Base-by-base conservation (phyloP, 352 stramenopile genomes). In the Phytopythium montanum region DNA sequence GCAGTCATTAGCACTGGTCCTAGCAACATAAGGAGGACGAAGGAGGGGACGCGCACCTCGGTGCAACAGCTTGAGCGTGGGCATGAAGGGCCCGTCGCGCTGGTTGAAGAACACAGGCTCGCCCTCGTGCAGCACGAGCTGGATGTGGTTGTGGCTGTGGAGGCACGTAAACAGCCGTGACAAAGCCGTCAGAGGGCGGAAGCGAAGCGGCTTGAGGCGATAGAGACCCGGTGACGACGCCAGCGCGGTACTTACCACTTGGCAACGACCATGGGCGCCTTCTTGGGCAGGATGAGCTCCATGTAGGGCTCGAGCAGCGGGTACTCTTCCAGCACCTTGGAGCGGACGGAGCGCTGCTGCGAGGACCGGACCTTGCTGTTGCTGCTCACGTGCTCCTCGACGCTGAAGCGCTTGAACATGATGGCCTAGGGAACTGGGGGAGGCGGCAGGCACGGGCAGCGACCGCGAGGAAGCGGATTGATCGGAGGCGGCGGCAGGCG, bases 301-400 rank as follows among this genome's bases (percentile, higher is more conserved):
- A 95, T 68, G 46, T 97, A 85, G 26, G 97, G 75, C 60, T 92
- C 90, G 54, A 98, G 73, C 25, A 92, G 75, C 56, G 84, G 78
- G 57, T 98, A 98, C 77, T 99, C 90, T 62, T 97, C 88, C 31
- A 96, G 57, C 57, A 99, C 94, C 71, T 96, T 94, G 45, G 80
- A 76, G 64, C 97, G 96, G 65, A 99, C 98, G 45, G 83, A 90
- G 33, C 97, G 89, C 81, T 99, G 96, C 50, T 98, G 94, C 56
- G 94, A 99, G 38, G 93, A 95, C 79, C 99, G 99, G 52, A 99
- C 89, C 79, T 99, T 97, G 66, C 95, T 98, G 69, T 93, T 98
- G 42, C 76, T 88, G 50, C 90, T 98, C 64, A 99, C 81, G 78
- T 98, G 91, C 66, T 98, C 92, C 10, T 92, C 88, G 54, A 94